Conservation (phyloP, 208 protist genomes). For the Crithidia bombi region DNA sequence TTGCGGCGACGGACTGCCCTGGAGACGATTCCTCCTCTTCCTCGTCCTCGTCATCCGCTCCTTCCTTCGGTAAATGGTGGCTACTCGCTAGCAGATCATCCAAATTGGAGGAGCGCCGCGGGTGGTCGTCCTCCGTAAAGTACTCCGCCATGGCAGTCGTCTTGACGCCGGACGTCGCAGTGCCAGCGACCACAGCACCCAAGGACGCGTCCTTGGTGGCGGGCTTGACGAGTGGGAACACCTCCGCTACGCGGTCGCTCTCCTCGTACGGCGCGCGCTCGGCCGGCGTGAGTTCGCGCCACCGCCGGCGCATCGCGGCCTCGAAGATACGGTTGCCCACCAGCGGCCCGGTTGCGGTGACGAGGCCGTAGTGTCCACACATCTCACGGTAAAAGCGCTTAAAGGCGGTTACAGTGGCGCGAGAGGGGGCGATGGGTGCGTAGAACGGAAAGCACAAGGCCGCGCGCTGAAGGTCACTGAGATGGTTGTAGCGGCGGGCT, state of each 20-base stretch:
- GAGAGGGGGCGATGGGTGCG: constrained; percentile 48
- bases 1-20: background rate
- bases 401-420: constrained; percentile 40
- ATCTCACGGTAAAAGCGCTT: constrained; percentile 66
- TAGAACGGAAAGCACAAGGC: constrained; percentile 88
- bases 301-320: constrained; percentile 65
- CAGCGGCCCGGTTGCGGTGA: constrained; percentile 20
- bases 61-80: background rate
- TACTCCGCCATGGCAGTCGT: constrained; percentile 10
- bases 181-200: background rate
- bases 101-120: background rate
- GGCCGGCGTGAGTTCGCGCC: constrained; percentile 48
- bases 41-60: background rate
- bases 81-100: background rate
- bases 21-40: background rate
- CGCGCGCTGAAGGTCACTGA: constrained; percentile 74
- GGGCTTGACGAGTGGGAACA: constrained; percentile 46
- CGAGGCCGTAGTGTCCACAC: constrained; percentile 61
- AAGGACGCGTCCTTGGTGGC: background rate
- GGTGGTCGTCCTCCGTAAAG: constrained; percentile 7
- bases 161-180: background rate
- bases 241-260: constrained; percentile 40
- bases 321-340: constrained; percentile 67
- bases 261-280: constrained; percentile 60
- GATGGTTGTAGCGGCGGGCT: constrained; percentile 35